Evolutionary conservation across 2,329 filamentous ascomycete genomes (phyloP).

Genomic region (Arachnopeziza araneosa): DNA sequence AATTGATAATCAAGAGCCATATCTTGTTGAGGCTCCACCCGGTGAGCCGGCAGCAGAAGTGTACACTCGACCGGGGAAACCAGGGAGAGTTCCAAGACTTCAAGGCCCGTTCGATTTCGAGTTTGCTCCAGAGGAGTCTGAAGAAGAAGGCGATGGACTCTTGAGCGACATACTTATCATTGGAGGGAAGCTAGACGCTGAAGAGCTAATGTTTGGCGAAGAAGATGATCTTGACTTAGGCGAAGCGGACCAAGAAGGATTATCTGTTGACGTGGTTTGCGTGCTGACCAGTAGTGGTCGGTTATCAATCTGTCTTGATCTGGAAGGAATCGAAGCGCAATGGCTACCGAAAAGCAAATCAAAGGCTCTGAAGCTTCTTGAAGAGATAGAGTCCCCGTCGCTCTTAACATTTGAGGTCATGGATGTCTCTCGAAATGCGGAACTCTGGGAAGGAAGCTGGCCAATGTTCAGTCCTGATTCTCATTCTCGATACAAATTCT

Average conservation of each 20-base stretch:
- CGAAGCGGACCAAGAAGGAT: slow-evolving; percentile 50
- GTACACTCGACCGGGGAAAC: slow-evolving; percentile 50
- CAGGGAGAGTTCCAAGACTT: slow-evolving; percentile 52
- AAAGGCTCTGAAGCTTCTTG: slow-evolving; percentile 36
- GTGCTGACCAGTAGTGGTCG: slow-evolving; percentile 56
- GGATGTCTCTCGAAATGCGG: slow-evolving; percentile 50
- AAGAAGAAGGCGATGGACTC: slow-evolving; percentile 50
- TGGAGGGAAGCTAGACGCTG: slow-evolving; percentile 54
- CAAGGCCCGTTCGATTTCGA: slow-evolving; percentile 58
- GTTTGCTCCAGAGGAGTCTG: slow-evolving; percentile 41
- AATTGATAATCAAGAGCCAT: slow-evolving; percentile 56
- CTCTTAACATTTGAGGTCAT: slow-evolving; percentile 58
- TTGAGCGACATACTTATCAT: slow-evolving; percentile 59
- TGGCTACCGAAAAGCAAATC: slow-evolving; percentile 55
- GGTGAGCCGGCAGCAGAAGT: slow-evolving; percentile 49
- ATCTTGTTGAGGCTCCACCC: slow-evolving; percentile 43
- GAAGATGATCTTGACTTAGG: slow-evolving; percentile 56
- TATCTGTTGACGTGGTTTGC: slow-evolving; percentile 55
- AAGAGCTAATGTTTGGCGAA: slow-evolving; percentile 58
- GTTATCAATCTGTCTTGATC: slow-evolving; percentile 55
- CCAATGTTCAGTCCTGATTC: slow-evolving; percentile 57
- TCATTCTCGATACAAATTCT: slow-evolving; percentile 58
- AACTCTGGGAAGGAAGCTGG: slow-evolving; percentile 53
- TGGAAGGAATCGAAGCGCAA: slow-evolving; percentile 59
- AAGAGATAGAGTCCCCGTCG: slow-evolving; percentile 38